Evolutionary conservation across 2,329 filamentous ascomycete species (phyloP), one percentile per base, ranked within the genome.

Genomic region (Berkeleyomyces rouxiae): DNA sequence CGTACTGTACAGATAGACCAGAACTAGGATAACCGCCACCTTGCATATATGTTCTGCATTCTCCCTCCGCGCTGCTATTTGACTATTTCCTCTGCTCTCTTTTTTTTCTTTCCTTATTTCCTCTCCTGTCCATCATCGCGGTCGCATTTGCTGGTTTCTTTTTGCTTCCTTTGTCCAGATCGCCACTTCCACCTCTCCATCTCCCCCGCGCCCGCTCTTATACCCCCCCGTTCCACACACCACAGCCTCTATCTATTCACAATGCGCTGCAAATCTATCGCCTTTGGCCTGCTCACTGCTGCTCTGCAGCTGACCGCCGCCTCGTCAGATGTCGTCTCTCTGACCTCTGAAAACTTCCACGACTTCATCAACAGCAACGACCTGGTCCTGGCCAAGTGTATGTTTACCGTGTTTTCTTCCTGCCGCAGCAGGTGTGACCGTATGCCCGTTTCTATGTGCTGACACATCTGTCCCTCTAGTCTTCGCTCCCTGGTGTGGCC

Each of bases 401-500:
- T 77, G 87, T 77, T 47, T 37, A 33, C 16, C 46, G 36, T 49
- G 33, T 37, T 7, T 7, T 23, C 40, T 51, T 46, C 40, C 33
- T 31, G 43, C 11, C 43, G 43, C 9, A 11, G 42, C 43, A 5
- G 11, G 43, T 11, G 43, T n/a, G 16, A 10, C 43, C 4, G 16
- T 46, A 16, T 16, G 11, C 43, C 3, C 7, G 42, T 11, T 4
- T 11, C n/a, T 3, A 43, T 10, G 3, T n/a, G 43, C 51, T 55
- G 39, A 55, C 33, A 55, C 33, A 10, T 46, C 3, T 11, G 37
- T 53, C 62, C 62, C 58, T 5, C 64, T 66, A 90, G 87, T 96
- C 84, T 96, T 89, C 74, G 92, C 92, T 68, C 91, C 92, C 69
- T 95, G 92, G 91, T 95, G 88, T 70, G 92, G 91, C 68, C 92